Evolutionary conservation across 1,284 basidiomycete species (phyloP), one percentile per base, ranked within the genome.

Genomic region (Ceratobasidium sp.): DNA sequence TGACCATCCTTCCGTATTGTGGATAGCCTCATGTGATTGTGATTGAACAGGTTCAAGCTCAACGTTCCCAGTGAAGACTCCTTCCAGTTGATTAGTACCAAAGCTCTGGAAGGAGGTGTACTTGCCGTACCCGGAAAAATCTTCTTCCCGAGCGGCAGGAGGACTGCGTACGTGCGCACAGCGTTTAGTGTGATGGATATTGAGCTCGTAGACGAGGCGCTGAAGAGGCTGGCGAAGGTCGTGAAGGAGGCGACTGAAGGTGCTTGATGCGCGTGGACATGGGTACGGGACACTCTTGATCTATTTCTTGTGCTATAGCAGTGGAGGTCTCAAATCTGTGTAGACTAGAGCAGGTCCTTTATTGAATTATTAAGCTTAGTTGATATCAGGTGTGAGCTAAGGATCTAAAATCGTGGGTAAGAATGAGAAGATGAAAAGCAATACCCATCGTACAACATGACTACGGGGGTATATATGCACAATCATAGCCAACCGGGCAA

Each of bases 101-200:
- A 88, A 73, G 94, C 94, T 1, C 82, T 91, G 57, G 85, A 87
- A 68, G 86, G 86, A 58, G 93, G 93, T 23, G 91, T 98, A 1
- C 83, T 98, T 21, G 93, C 91, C 9, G 84, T 98, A 4, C 95
- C 95, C 0, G 93, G 93, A 0, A 85, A 83, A 1, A 81, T 83
- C 3, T 95, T 94, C 80, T 81, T 89, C 72, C 90, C 93, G 1
- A 85, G 83, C 62, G 86, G 85, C 11, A 78, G 82, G 39, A 85
- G 82, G 76, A 86, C 87, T 8, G 81, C 86, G 23, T 91, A 89
- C 76, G 87, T 95, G 27, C 84, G 93, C 29, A 88, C 90, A 21
- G 84, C 89, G 47, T 95, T 95, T 79, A 90, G 90, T 74, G 75
- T 93, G 64, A 80, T 88, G n/a, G 82, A 84, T 8, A 84, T 86